A percentile compares a stretch with the other conserved stretches of the same genome.
phyloP scores from a whole-genome alignment of 352 stramenopile genomes.

The Phytophthora tentaculata region DNA sequence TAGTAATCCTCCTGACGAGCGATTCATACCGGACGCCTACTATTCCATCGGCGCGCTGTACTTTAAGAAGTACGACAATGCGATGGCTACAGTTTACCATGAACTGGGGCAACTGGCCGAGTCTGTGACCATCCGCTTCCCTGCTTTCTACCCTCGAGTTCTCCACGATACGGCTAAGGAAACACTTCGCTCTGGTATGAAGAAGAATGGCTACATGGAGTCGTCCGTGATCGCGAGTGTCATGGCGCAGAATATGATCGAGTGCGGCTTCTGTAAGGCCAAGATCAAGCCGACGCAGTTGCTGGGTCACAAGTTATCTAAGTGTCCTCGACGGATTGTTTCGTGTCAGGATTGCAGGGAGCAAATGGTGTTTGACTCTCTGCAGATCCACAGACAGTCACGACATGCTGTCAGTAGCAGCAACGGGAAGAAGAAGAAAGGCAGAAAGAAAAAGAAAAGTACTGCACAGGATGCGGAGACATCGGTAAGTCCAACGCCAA shows the following conservation, averaged over 20 bases:
- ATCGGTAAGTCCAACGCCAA: background rate
- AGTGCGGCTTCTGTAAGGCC: conserved; percentile 38
- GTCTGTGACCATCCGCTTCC: conserved; percentile 38
- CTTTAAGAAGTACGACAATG: conserved; percentile 32
- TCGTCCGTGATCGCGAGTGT: conserved; percentile 31
- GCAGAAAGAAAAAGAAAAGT: conserved; percentile 9
- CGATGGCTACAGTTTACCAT: conserved; percentile 35
- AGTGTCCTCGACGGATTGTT: conserved; percentile 39
- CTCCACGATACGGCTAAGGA: conserved; percentile 27
- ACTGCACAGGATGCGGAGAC: background rate
- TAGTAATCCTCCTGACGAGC: conserved; percentile 35
- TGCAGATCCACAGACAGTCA: conserved; percentile 29
- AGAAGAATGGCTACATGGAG: conserved; percentile 37
- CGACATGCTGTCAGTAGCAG: conserved; percentile 9
- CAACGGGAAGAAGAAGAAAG: conserved; percentile 25
- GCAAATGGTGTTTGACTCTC: conserved; percentile 36
- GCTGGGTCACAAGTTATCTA: conserved; percentile 37
- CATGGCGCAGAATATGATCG: conserved; percentile 27
- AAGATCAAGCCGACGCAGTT: conserved; percentile 38
- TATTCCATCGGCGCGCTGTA: conserved; percentile 40
- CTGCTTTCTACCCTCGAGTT: conserved; percentile 31
- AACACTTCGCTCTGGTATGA: conserved; percentile 31
- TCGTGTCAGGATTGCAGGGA: conserved; percentile 34
- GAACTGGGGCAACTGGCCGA: conserved; percentile 41
- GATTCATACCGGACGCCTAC: conserved; percentile 44